Evolutionary conservation across 2,329 filamentous ascomycete species (phyloP), one percentile per base, ranked within the genome.

Genomic region (Colletotrichum zoysiae): DNA sequence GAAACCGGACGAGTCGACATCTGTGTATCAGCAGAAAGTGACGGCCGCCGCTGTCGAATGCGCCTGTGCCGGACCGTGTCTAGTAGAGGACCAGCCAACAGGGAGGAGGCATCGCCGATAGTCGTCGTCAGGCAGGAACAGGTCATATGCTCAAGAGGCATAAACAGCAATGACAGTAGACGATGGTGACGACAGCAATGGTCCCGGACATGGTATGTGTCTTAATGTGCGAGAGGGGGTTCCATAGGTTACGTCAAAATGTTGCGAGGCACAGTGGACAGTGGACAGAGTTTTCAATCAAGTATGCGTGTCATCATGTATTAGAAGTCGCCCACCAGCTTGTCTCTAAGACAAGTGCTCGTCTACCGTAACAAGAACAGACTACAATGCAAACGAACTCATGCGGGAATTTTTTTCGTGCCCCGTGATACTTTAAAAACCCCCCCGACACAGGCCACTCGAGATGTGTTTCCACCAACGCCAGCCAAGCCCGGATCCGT

Each of bases 301-400:
- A 69, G 38, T 61, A 59, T 73, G 70, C 61, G 59, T 74, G 62
- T 73, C 72, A 66, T 74, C 72, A 70, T 73, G 61, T 74, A 73
- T 74, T 73, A 74, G 67, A 67, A 73, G 62, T 51, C 65, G 56
- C 51, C 72, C 57, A 46, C 65, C 69, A 57, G 55, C 64, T 68
- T 72, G 71, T 65, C 60, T 14, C 20, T 69, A 51, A 44, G 72
- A 74, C 72, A 73, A 73, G 65, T 38, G 18, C 53, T 65, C 60
- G 59, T 72, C 71, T 59, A 68, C 61, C 65, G 12, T 50, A 65
- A 50, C 40, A 61, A 44, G 51, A 66, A 50, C 59, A 62, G 50
- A 12, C 55, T 26, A 61, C 53, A 59, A 73, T 58, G 72, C 55
- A 65, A 64, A 58, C 55, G 65, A 71, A 63, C 57, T 57, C 65